phyloP scores from a whole-genome alignment of 495 filamentous ascomycete species.

The Clohesyomyces aquaticus region DNA sequence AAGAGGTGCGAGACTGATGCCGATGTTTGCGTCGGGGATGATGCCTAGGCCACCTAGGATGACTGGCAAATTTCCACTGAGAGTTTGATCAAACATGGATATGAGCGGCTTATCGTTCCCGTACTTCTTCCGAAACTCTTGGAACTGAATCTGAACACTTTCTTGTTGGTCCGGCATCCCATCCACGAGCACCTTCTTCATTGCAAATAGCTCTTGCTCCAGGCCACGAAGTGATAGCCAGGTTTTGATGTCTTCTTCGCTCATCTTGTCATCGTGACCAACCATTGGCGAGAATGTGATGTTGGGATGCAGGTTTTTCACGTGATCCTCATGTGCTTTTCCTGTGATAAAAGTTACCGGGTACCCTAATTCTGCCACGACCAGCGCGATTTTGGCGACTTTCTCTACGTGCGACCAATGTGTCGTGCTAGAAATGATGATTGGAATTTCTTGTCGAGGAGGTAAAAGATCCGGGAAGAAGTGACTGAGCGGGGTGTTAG shows the following conservation, averaged over 20 bases:
- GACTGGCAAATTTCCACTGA: slow-evolving; percentile 7
- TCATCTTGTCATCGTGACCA: slow-evolving; percentile 21
- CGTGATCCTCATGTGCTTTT: slow-evolving; percentile 1
- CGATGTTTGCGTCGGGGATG: slow-evolving; percentile 14
- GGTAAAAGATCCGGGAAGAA: slow-evolving; percentile 6
- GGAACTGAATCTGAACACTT: slow-evolving; percentile 12
- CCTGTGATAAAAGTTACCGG: slow-evolving; percentile 26
- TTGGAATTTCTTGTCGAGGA: slow-evolving; percentile 13
- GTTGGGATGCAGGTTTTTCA: slow-evolving; percentile 15
- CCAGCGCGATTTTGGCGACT: slow-evolving; percentile 18
- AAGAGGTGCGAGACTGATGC: slow-evolving; percentile 18
- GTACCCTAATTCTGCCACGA: slow-evolving; percentile 18
- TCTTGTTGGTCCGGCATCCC: slow-evolving; percentile 8
- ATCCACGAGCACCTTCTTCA: slow-evolving; percentile 21
- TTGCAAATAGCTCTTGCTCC: slow-evolving; percentile 10
- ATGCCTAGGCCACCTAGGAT: slow-evolving; percentile 17
- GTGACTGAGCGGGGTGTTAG: slow-evolving; percentile 13
- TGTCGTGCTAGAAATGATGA: slow-evolving; percentile 16
- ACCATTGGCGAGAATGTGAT: slow-evolving; percentile 15
- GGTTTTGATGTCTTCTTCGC: slow-evolving; percentile 17
- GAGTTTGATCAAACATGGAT: slow-evolving; percentile 10
- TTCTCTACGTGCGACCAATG: slow-evolving; percentile 26
- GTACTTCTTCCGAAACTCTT: slow-evolving; percentile 17
- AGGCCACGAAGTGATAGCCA: slow-evolving; percentile 10
- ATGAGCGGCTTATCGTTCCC: slow-evolving; percentile 16